Conservation (phyloP, 192 early-diverging fungal species). For the Backusella mclennaniae region DNA sequence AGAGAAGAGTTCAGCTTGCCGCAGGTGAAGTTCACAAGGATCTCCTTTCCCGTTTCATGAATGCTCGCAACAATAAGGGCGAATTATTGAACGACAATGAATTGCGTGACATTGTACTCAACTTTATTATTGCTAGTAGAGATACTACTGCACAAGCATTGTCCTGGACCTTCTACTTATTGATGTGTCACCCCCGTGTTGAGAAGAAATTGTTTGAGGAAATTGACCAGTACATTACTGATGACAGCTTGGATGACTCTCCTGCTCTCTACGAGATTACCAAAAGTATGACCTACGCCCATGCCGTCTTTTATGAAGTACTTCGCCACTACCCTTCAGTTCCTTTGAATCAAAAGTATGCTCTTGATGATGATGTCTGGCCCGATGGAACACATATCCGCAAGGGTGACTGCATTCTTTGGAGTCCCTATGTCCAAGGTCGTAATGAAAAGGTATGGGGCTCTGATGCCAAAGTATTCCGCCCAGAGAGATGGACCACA, state of each 20-base stretch:
- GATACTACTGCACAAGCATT: conserved; percentile 56
- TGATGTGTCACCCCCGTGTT: conserved; percentile 41
- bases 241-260: conserved; percentile 29
- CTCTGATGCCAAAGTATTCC: conserved; percentile 55
- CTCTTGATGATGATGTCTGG: conserved; percentile 53
- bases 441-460: conserved; percentile 61
- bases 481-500: conserved; percentile 66
- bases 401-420: conserved; percentile 51
- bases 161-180: conserved; percentile 49
- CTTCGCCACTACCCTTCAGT: conserved; percentile 68
- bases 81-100: conserved; percentile 24
- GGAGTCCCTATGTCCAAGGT: conserved; percentile 53
- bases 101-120: conserved; percentile 37
- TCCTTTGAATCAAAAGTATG: conserved; percentile 55
- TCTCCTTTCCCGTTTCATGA: conserved; percentile 37
- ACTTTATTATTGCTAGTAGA: conserved; percentile 40
- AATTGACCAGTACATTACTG: conserved; percentile 24
- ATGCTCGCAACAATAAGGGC: conserved; percentile 30
- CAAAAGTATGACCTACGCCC: conserved; percentile 37
- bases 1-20: conserved; percentile 25
- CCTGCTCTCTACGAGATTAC: conserved; percentile 27
- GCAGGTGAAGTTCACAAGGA: conserved; percentile 24
- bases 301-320: conserved; percentile 49
- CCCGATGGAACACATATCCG: conserved; percentile 60
- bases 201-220: conserved; percentile 46